Conservation (phyloP, 768 basidiomycete genomes). For the Russula emetica region DNA sequence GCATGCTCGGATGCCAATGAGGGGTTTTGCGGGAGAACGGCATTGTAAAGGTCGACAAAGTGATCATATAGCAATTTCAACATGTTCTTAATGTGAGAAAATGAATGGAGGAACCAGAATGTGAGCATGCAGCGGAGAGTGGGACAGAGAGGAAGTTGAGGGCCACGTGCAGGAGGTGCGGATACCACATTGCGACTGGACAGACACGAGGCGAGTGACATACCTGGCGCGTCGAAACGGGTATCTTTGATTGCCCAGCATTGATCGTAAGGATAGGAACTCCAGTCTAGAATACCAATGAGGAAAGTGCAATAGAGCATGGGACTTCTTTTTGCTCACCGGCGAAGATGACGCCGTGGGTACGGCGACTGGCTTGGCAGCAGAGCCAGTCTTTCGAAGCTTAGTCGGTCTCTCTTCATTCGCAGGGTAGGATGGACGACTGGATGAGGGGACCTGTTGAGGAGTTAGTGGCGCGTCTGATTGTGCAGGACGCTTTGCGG, state of each 20-base stretch:
- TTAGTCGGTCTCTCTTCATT: conserved; percentile 49
- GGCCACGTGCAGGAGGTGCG: background rate
- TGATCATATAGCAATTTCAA: conserved; percentile 70
- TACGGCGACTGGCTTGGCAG: conserved; percentile 42
- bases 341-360: conserved; percentile 38
- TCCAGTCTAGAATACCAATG: conserved; percentile 43
- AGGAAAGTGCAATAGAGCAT: background rate
- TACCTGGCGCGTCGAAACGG: conserved; percentile 74
- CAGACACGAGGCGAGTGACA: conserved; percentile 25
- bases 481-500: conserved; percentile 49
- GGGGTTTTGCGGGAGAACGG: conserved; percentile 50
- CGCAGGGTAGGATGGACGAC: conserved; percentile 32
- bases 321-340: conserved; percentile 28
- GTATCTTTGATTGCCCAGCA: conserved; percentile 64
- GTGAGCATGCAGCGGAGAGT: conserved; percentile 8
- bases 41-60: conserved; percentile 62
- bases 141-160: background rate
- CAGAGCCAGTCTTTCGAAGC: conserved; percentile 50
- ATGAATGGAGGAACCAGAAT: conserved; percentile 1
- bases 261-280: conserved; percentile 62
- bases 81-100: conserved; percentile 49
- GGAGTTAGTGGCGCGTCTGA: background rate
- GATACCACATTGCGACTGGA: conserved; percentile 18
- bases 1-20: conserved; percentile 73
- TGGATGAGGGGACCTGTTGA: conserved; percentile 1